Percentiles rank a stretch among this genome's conserved stretches.
These are phyloP conservation scores for Zanthoxylum bungeanum DNA, from an alignment of 345 rosid genomes.

Conservation along the genomic window DNA sequence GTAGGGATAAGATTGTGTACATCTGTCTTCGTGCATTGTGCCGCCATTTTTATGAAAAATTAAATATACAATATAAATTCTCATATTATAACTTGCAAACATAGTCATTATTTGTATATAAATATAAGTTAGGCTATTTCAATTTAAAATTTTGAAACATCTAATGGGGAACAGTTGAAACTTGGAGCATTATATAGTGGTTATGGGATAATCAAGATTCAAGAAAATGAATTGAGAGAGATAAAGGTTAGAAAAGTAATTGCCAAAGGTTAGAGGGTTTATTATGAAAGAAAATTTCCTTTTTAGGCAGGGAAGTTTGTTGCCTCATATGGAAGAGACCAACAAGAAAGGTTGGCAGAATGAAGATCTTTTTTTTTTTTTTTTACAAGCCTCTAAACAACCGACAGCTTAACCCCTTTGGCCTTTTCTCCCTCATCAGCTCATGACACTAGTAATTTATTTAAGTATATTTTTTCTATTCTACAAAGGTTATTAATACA, in stretches of 20 bases:
- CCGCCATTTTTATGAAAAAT: too few relatives aligned
- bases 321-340: conserved; percentile 45
- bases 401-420: conserved; percentile 42
- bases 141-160: too few relatives aligned
- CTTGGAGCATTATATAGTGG: not conserved
- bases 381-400: conserved; percentile 29
- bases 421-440: not conserved
- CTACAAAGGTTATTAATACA: conserved; percentile 15
- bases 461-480: conserved; percentile 18
- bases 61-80: too few relatives aligned
- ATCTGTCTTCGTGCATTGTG: too few relatives aligned
- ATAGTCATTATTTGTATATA: too few relatives aligned
- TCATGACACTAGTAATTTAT: not conserved
- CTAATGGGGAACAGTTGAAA: too few relatives aligned
- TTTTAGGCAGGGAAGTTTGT: conserved; percentile 33
- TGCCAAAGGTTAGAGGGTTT: conserved; percentile 14
- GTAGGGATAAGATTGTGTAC: too few relatives aligned
- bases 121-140: too few relatives aligned
- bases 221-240: not conserved
- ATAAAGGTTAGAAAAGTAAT: not conserved
- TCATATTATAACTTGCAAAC: too few relatives aligned
- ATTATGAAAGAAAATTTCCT: conserved; percentile 38
- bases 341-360: conserved; percentile 21
- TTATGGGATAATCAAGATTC: not conserved
- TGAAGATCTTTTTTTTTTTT: conserved; percentile 19